Evolutionary conservation across 495 filamentous ascomycete genomes (phyloP), one percentile per base, ranked within the genome.

Genomic region (Neurospora intermedia): DNA sequence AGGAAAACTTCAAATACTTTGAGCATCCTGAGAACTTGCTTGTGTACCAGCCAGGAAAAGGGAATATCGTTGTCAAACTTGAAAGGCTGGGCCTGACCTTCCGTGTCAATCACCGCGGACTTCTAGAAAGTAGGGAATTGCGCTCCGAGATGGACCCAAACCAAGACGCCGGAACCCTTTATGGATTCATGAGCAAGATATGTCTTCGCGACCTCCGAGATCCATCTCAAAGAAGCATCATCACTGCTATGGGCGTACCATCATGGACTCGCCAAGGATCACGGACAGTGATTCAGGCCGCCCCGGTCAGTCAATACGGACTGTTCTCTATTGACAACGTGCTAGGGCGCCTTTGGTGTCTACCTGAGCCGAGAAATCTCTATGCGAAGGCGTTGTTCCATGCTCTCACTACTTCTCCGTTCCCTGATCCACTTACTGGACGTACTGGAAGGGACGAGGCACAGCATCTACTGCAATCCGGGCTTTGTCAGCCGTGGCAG

Each of bases 391-490:
- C 71, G 1, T 6, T 72, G 1, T 42, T 69, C 6, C 71, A 72
- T 62, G 71, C 71, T 20, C 71, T 72, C 1, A 72, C 71, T 11
- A 69, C 46, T 9, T 72, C 62, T 13, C 27, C 46, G 54, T 38
- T 72, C 18, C 71, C 71, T 23, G 46, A 72, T 42, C 31, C 31
- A 38, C 71, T 72, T 39, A 72, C 71, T 6, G 31, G 48, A 62
- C 71, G 71, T 13, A 72, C 45, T 35, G 71, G 71, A 35, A 69
- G 35, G 35, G 71, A 72, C 40, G 71, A 72, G 71, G 48, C 71
- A 13, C 31, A 69, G 31, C 71, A 42, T n/a, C 43, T n/a, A n/a
- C 20, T 72, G n/a, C 31, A 69, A 23, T 72, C 71, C 1, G 46
- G 46, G 10, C 38, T n/a, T 38, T 62, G 46, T 9, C 71, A 72